Evolutionary conservation across 345 rosid species (phyloP).

Genomic region (Theobroma cacao): DNA sequence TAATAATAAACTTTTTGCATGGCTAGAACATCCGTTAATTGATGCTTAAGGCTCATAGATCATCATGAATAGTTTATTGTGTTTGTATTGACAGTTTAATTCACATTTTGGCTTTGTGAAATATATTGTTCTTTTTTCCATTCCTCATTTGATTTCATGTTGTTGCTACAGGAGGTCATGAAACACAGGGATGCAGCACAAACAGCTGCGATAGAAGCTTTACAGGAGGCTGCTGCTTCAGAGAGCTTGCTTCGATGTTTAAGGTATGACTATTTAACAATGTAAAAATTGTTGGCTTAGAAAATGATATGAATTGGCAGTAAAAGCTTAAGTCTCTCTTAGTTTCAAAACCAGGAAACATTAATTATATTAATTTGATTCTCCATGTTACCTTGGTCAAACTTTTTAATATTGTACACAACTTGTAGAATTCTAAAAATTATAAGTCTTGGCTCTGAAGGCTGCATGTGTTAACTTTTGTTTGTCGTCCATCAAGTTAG

Average conservation of each 20-base stretch:
- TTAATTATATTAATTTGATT: neutral
- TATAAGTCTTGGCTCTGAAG: neutral
- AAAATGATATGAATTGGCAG: neutral
- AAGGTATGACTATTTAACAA: constrained; percentile 43
- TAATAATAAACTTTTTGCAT: neutral
- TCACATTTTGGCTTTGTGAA: neutral
- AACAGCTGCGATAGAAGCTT: constrained; percentile 78
- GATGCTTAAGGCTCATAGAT: neutral
- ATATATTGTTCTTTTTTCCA: neutral
- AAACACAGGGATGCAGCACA: constrained; percentile 90
- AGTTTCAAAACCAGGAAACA: neutral
- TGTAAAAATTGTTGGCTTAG: neutral
- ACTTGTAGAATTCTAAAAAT: neutral
- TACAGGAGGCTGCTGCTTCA: constrained; percentile 94
- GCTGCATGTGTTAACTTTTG: neutral
- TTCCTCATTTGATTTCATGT: neutral
- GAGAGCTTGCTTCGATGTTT: constrained; percentile 89
- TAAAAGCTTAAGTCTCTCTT: neutral
- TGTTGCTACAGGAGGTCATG: constrained; percentile 67
- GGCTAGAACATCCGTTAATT: neutral
- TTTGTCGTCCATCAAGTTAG: neutral
- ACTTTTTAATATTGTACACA: neutral
- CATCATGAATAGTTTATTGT: neutral
- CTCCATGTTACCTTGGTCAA: neutral
- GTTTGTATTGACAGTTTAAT: neutral